Evolutionary conservation across 169 alveolate species (phyloP).

Genomic region (Cystoisospora suis): DNA sequence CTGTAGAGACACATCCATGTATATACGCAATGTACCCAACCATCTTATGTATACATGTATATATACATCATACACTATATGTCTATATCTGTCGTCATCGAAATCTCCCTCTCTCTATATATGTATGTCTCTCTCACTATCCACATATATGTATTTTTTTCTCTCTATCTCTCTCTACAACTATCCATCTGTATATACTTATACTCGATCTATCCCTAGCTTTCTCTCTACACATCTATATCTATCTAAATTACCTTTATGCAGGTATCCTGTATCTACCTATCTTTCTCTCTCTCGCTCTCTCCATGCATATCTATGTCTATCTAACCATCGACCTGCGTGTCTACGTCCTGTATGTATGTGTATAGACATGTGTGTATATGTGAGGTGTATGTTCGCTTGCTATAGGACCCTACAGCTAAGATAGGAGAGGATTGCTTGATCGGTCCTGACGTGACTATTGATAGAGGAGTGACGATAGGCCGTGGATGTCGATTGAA

Average conservation of each 20-base stretch:
- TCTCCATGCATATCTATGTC: not conserved
- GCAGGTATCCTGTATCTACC: too few species aligned
- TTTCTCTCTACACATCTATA: not conserved
- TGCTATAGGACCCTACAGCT: constrained; percentile 72
- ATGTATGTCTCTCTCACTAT: not conserved
- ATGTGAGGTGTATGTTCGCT: not conserved
- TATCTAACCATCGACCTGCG: not conserved
- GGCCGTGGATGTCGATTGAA: constrained; percentile 92
- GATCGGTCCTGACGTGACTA: constrained; percentile 92
- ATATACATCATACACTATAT: too few species aligned
- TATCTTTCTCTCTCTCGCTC: not conserved
- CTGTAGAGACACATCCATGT: too few species aligned
- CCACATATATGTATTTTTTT: not conserved
- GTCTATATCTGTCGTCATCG: too few species aligned
- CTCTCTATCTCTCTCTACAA: not conserved
- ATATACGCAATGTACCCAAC: too few species aligned
- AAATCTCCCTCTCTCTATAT: too few species aligned
- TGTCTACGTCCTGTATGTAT: not conserved
- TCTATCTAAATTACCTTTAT: not conserved
- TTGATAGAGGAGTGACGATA: constrained; percentile 90
- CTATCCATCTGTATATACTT: not conserved
- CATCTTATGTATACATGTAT: too few species aligned
- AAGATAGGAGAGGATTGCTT: constrained; percentile 83
- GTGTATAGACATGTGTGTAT: not conserved
- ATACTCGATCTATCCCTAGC: not conserved